Evolutionary conservation across 2,329 filamentous ascomycete genomes (phyloP).

Genomic region (Whalleya microplaca): DNA sequence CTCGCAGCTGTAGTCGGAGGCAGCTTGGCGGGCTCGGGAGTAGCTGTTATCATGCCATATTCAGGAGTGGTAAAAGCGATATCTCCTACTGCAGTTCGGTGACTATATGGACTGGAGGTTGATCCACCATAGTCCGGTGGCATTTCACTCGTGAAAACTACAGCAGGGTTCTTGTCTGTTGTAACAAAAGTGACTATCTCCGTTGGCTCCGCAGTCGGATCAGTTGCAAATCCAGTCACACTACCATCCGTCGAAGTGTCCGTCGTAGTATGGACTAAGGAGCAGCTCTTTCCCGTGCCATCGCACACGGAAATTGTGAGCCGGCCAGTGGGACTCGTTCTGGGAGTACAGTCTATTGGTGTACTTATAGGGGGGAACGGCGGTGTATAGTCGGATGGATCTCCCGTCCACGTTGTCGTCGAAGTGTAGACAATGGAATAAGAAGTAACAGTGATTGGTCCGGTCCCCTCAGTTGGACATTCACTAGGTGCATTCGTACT

Average conservation of each 20-base stretch:
- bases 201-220: slow-evolving; percentile 20
- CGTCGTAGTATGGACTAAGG: slow-evolving; percentile 25
- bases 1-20: slow-evolving; percentile 9
- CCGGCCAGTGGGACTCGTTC: slow-evolving; percentile 28
- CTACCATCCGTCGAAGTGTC: slow-evolving; percentile 15
- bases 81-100: slow-evolving; percentile 17
- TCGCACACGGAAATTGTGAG: slow-evolving; percentile 37
- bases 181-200: slow-evolving; percentile 51
- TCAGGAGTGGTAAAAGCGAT: slow-evolving; percentile 19
- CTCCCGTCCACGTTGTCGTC: slow-evolving; percentile 53
- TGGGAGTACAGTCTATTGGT: slow-evolving; percentile 43
- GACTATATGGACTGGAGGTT: slow-evolving; percentile 16
- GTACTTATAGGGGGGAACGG: slow-evolving; percentile 47
- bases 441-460: slow-evolving; percentile 42
- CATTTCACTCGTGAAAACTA: slow-evolving; percentile 46
- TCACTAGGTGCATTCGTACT: slow-evolving; percentile 20
- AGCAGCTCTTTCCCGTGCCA: slow-evolving; percentile 39
- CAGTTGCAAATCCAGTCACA: slow-evolving; percentile 1
- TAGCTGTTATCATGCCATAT: slow-evolving; percentile 28
- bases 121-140: slow-evolving; percentile 45
- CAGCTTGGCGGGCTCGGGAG: slow-evolving; percentile 19
- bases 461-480: slow-evolving; percentile 26
- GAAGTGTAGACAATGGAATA: slow-evolving; percentile 53
- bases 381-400: slow-evolving; percentile 50
- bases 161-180: slow-evolving; percentile 59